These are phyloP conservation scores for Lumnitzera littorea DNA, from an alignment of 345 rosid genomes.

Conservation along the genomic window DNA sequence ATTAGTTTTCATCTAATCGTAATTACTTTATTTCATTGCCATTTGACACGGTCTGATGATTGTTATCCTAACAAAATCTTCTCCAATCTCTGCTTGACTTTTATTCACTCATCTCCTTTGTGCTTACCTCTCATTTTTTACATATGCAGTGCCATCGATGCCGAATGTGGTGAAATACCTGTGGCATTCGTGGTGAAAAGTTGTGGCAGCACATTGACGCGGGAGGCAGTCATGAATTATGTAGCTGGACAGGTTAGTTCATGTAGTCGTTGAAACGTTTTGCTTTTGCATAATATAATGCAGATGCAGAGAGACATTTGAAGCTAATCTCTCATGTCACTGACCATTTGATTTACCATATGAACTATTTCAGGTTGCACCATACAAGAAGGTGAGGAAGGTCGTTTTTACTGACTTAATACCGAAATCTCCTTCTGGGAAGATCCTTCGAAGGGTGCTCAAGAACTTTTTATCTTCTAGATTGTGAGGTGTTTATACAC, in stretches of 20 bases:
- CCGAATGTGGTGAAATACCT: constrained; percentile 70
- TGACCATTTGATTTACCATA: neutral
- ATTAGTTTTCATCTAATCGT: neutral
- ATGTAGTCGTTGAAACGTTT: neutral
- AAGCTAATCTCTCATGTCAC: neutral
- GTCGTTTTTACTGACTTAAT: constrained; percentile 51
- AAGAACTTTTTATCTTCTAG: constrained; percentile 30
- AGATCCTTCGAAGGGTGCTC: constrained; percentile 71
- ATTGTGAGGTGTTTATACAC: constrained; percentile 19
- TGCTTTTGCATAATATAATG: neutral
- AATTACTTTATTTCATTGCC: neutral
- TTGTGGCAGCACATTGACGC: constrained; percentile 34
- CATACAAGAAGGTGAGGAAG: constrained; percentile 78
- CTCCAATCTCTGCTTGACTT: no score
- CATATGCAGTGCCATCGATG: constrained; percentile 33
- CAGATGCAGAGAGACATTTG: neutral
- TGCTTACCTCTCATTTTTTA: neutral
- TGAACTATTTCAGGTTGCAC: constrained; percentile 49
- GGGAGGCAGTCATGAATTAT: constrained; percentile 41
- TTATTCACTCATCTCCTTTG: no score
- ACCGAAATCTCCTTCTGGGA: constrained; percentile 78
- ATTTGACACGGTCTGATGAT: no score
- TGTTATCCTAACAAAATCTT: no score
- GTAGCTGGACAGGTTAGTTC: constrained; percentile 52
- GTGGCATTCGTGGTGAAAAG: constrained; percentile 72